A percentile compares a stretch with the other conserved stretches of the same genome.
phyloP scores from a whole-genome alignment of 176 grass and related monocot species.

The Poa annua region DNA sequence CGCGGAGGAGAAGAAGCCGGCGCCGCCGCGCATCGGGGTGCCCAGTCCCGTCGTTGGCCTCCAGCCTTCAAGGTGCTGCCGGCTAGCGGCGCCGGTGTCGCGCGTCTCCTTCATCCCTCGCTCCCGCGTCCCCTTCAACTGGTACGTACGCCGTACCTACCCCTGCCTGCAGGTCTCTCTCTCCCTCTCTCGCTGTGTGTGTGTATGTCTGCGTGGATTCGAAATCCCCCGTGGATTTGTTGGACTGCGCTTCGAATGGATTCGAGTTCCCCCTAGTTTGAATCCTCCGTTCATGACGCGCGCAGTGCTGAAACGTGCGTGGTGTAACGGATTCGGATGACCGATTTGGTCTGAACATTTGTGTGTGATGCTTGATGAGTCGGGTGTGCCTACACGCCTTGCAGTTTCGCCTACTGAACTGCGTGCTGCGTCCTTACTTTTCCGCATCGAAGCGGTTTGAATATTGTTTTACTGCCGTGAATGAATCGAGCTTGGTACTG shows the following conservation, averaged over 20 bases:
- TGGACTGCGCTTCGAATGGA: neutral
- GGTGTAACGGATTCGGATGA: neutral
- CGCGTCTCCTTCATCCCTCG: conserved; percentile 43
- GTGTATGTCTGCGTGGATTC: neutral
- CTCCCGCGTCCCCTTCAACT: conserved; percentile 60
- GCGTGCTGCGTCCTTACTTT: neutral
- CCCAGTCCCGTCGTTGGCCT: conserved; percentile 37
- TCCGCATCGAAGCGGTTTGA: neutral
- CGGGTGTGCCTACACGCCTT: neutral
- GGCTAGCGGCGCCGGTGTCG: conserved; percentile 16
- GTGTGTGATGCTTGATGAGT: conserved; percentile 15
- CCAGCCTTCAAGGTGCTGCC: conserved; percentile 37
- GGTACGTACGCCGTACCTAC: conserved; percentile 16
- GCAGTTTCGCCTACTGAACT: conserved; percentile 22
- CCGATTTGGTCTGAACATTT: neutral
- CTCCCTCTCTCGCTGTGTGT: neutral
- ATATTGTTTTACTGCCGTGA: neutral
- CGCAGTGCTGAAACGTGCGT: neutral
- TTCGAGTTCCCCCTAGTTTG: conserved; percentile 20
- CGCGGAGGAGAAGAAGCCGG: neutral
- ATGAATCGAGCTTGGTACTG: conserved; percentile 1
- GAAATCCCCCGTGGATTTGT: neutral
- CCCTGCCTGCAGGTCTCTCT: neutral
- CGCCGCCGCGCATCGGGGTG: conserved; percentile 26
- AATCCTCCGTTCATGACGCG: neutral